These are phyloP conservation scores for Fusarium sp. DNA, from an alignment of 2,329 filamentous ascomycete species.

Conservation along the genomic window DNA sequence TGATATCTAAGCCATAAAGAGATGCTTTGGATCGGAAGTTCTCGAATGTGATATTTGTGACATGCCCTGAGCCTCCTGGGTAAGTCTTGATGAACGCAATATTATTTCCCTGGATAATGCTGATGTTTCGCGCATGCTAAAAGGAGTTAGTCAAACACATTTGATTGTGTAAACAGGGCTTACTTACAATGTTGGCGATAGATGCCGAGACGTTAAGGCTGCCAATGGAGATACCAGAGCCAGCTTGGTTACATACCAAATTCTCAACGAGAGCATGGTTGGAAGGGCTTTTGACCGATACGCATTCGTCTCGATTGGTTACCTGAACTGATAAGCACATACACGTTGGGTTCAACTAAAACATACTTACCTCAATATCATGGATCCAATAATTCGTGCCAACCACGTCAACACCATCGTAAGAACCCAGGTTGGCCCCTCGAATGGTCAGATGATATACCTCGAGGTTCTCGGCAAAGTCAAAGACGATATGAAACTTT, in stretches of 20 bases:
- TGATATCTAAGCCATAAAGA: background rate
- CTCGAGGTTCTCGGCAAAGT: slow-evolving; percentile 9
- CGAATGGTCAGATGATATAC: background rate
- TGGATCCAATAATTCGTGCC: slow-evolving; percentile 8
- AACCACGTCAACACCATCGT: slow-evolving; percentile 5
- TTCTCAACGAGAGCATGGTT: slow-evolving; percentile 1
- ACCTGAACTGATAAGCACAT: background rate
- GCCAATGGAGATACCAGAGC: background rate
- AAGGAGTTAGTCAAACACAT: fast-evolving
- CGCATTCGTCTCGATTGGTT: slow-evolving; percentile 1
- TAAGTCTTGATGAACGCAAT: slow-evolving; percentile 15
- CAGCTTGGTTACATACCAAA: background rate
- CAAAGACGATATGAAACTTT: slow-evolving; percentile 5
- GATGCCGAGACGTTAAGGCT: background rate
- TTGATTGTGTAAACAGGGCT: fast-evolving
- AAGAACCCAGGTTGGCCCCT: background rate
- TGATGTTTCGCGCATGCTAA: slow-evolving; percentile 3
- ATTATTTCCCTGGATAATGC: slow-evolving; percentile 1
- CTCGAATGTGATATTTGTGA: slow-evolving; percentile 2
- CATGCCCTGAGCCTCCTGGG: background rate
- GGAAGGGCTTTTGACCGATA: background rate
- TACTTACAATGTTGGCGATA: slow-evolving; percentile 2
- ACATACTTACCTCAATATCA: background rate
- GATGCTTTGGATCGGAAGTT: slow-evolving; percentile 1
- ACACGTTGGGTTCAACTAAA: fast-evolving